A percentile compares a stretch with the other conserved stretches of the same genome.
phyloP scores from a whole-genome alignment of 2,329 filamentous ascomycete species.

The Talaromyces sp. region DNA sequence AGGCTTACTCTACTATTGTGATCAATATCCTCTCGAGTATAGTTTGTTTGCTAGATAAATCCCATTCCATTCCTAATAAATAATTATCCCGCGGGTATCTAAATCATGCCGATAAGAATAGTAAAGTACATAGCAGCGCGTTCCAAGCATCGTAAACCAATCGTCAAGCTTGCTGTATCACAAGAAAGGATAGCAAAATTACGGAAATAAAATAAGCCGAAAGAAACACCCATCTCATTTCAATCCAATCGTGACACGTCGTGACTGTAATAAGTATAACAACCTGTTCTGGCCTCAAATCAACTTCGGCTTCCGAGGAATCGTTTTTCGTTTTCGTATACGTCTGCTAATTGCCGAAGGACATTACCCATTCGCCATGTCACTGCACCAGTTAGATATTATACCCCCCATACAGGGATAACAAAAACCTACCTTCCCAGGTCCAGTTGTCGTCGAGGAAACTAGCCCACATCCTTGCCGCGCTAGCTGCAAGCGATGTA shows the following conservation, averaged over 20 bases:
- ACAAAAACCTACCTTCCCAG: slow-evolving; percentile 16
- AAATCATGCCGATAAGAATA: neutral
- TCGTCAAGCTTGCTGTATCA: neutral
- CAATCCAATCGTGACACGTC: neutral
- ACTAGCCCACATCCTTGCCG: slow-evolving; percentile 23
- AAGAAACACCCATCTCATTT: neutral
- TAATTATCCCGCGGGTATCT: neutral
- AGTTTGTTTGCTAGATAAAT: neutral
- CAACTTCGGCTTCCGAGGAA: neutral
- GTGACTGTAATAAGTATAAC: neutral
- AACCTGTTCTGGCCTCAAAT: neutral
- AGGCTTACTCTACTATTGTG: no score
- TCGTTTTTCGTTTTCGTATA: slow-evolving; percentile 14
- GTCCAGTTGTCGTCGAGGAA: slow-evolving; percentile 28
- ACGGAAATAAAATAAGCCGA: neutral
- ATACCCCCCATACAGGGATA: neutral
- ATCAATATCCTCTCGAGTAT: neutral
- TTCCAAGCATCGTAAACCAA: neutral
- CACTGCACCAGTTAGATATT: slow-evolving; percentile 9
- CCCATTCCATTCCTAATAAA: neutral
- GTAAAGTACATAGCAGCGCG: neutral
- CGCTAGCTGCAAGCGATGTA: slow-evolving; percentile 20
- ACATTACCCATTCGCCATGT: slow-evolving; percentile 19
- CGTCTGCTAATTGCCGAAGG: slow-evolving; percentile 16
- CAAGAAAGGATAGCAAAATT: neutral